Percentiles rank a stretch among this genome's conserved stretches.
These are phyloP conservation scores for Tulasnella sp. DNA, from an alignment of 768 basidiomycete species.

Conservation along the genomic window DNA sequence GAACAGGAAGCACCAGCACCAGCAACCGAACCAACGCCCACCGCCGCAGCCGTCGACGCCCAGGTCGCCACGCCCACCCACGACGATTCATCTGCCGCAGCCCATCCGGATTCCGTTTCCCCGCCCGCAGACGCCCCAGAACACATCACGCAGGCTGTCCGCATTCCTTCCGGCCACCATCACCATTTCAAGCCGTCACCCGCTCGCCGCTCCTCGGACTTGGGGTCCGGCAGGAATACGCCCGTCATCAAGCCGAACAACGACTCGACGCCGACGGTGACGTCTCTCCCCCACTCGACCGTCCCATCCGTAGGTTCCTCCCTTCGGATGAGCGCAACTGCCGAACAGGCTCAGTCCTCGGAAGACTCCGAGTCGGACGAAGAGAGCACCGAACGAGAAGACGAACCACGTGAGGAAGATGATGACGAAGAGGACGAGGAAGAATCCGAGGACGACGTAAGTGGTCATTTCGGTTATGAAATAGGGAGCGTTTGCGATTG, in stretches of 20 bases:
- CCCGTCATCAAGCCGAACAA: constrained; percentile 9
- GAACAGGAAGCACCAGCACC: background rate
- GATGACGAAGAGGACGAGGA: constrained; percentile 30
- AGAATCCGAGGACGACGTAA: constrained; percentile 27
- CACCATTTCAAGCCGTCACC: constrained; percentile 1
- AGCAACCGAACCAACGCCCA: background rate
- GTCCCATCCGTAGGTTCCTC: background rate
- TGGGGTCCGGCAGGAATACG: constrained; percentile 5
- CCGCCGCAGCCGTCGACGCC: constrained; percentile 14
- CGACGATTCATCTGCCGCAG: background rate
- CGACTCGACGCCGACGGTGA: background rate
- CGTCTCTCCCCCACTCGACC: constrained; percentile 8
- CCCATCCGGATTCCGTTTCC: constrained; percentile 1
- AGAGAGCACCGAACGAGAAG: constrained; percentile 30
- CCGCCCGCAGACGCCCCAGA: background rate
- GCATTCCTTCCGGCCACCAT: constrained; percentile 11
- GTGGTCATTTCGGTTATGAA: constrained; percentile 11
- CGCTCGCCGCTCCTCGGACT: background rate
- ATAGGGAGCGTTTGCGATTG: background rate
- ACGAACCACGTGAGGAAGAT: constrained; percentile 24
- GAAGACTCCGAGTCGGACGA: constrained; percentile 30
- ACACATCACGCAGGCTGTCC: constrained; percentile 26
- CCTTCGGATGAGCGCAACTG: background rate
- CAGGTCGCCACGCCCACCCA: constrained; percentile 8
- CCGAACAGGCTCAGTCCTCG: constrained; percentile 24